Evolutionary conservation across 2,329 filamentous ascomycete species (phyloP).

Genomic region (Penicillium sp.): DNA sequence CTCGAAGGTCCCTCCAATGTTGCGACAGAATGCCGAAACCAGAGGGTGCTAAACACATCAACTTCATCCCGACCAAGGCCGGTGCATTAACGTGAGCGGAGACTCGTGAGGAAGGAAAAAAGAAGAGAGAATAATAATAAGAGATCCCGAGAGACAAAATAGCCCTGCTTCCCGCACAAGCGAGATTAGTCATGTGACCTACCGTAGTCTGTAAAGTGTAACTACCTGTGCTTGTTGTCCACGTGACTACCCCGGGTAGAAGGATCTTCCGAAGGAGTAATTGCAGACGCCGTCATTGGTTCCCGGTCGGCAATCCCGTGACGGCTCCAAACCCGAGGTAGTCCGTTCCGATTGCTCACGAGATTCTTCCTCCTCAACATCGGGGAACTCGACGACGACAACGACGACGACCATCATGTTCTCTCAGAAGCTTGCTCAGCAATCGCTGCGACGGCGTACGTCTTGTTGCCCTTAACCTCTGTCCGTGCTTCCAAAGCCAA

Average conservation of each 20-base stretch:
- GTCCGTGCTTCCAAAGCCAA: conserved; percentile 10
- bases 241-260: conserved; percentile 32
- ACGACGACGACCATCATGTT: conserved; percentile 42
- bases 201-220: too few species aligned
- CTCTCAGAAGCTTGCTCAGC: conserved; percentile 51
- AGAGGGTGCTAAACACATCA: conserved; percentile 44
- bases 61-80: conserved; percentile 38
- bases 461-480: conserved; percentile 6
- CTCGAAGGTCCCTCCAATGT: conserved; percentile 42
- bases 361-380: conserved; percentile 16
- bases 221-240: not conserved
- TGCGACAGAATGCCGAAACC: conserved; percentile 51
- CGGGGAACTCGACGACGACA: conserved; percentile 21
- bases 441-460: conserved; percentile 53
- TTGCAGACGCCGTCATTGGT: conserved; percentile 39
- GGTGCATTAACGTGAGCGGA: conserved; percentile 44
- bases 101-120: conserved; percentile 38
- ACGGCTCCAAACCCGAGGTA: conserved; percentile 43
- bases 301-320: conserved; percentile 35
- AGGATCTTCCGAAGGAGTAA: conserved; percentile 41
- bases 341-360: conserved; percentile 39
- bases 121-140: conserved; percentile 7
- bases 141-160: not conserved
- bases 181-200: conserved; percentile 12
- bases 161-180: conserved; percentile 20